phyloP scores from a whole-genome alignment of 305 asterid genomes.

The Solanum hybrid region DNA sequence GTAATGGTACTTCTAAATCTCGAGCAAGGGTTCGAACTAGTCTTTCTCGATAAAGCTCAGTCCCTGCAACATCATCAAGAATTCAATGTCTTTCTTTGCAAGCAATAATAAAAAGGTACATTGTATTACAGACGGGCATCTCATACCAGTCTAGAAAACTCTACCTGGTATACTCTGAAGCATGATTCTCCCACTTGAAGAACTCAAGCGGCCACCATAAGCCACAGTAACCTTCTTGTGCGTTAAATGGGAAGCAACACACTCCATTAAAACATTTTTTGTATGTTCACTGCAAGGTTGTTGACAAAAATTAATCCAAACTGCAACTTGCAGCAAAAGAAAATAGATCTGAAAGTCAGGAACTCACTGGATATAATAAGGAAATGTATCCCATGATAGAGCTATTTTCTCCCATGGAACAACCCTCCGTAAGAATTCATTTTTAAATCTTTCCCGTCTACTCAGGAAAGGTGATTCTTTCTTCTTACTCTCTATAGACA shows the following conservation, averaged over 20 bases:
- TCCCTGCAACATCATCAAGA: constrained; percentile 38
- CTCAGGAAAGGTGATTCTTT: constrained; percentile 82
- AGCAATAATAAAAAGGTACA: not conserved
- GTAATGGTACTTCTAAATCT: constrained; percentile 73
- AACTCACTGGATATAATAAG: constrained; percentile 76
- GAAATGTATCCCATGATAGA: constrained; percentile 90
- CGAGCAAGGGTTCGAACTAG: constrained; percentile 88
- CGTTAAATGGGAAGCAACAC: constrained; percentile 80
- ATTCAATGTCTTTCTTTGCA: constrained; percentile 10
- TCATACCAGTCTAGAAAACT: constrained; percentile 9
- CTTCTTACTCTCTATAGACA: constrained; percentile 68
- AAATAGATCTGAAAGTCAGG: constrained; percentile 5
- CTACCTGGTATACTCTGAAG: constrained; percentile 85
- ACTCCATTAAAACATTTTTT: constrained; percentile 75
- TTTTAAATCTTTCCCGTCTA: constrained; percentile 64
- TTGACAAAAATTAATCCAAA: constrained; percentile 1
- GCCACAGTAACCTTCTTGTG: constrained; percentile 55
- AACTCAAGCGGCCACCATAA: constrained; percentile 64
- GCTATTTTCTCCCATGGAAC: constrained; percentile 91
- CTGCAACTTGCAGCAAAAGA: not conserved
- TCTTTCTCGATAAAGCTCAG: constrained; percentile 93
- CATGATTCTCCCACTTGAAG: constrained; percentile 85
- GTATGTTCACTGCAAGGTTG: constrained; percentile 52
- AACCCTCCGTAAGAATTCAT: constrained; percentile 70
- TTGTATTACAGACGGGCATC: not conserved